phyloP scores from a whole-genome alignment of 2,329 filamentous ascomycete species.

The Graphilbum ipis-grandicollis region DNA sequence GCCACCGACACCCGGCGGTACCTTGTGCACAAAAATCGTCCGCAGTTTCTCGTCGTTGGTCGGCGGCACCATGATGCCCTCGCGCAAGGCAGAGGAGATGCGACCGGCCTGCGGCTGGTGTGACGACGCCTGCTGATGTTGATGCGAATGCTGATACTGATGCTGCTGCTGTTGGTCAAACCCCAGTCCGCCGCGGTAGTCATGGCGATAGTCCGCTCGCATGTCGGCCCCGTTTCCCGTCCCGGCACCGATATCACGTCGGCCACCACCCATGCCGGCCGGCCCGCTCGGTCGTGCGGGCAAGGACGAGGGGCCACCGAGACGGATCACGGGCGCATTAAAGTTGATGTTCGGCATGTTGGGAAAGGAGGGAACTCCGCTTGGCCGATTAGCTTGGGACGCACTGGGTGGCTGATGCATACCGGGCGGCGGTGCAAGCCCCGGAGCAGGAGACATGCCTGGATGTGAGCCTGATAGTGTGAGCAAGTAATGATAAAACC shows the following conservation, averaged over 20 bases:
- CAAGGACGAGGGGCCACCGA: conserved; percentile 32
- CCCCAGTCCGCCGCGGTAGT: too few species aligned
- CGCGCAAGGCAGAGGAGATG: too few species aligned
- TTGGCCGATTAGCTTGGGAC: conserved; percentile 63
- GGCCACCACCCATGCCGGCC: conserved; percentile 30
- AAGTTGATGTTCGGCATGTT: conserved; percentile 98
- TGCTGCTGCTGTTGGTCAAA: too few species aligned
- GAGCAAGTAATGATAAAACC: background rate
- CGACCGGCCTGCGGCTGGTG: conserved; percentile 45
- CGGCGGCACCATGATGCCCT: conserved; percentile 60
- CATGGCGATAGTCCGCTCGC: conserved; percentile 30
- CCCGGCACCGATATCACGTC: too few species aligned
- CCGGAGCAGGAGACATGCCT: conserved; percentile 65
- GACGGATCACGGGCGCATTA: conserved; percentile 84
- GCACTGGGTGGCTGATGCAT: conserved; percentile 53
- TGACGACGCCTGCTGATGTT: conserved; percentile 35
- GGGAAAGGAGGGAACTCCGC: conserved; percentile 62
- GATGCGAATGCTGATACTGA: too few species aligned
- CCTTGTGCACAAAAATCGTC: conserved; percentile 77
- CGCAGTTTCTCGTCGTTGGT: conserved; percentile 80
- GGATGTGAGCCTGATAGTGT: conserved; percentile 47
- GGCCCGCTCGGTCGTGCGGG: conserved; percentile 18
- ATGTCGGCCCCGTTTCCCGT: too few species aligned
- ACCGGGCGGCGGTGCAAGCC: conserved; percentile 62
- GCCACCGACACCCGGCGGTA: conserved; percentile 60